These are phyloP conservation scores for Pythium coloratum DNA, from an alignment of 352 stramenopile genomes.

Conservation along the genomic window DNA sequence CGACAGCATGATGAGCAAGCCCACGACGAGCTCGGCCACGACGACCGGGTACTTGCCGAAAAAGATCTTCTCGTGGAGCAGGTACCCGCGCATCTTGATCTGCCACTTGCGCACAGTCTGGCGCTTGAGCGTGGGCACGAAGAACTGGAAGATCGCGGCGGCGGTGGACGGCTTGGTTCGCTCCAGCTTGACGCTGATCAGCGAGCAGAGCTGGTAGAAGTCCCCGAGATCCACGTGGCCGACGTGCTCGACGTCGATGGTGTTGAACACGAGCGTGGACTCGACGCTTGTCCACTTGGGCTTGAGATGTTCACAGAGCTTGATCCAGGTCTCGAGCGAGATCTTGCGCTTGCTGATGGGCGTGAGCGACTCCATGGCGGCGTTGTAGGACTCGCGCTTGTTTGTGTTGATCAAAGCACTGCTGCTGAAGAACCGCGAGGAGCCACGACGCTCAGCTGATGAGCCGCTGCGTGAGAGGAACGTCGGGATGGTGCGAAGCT, in stretches of 20 bases:
- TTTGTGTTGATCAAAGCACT: slow-evolving; percentile 34
- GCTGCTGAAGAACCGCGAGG: slow-evolving; percentile 56
- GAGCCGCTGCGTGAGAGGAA: slow-evolving; percentile 21
- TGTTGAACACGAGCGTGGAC: slow-evolving; percentile 78
- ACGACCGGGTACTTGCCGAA: slow-evolving; percentile 71
- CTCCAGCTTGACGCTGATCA: slow-evolving; percentile 73
- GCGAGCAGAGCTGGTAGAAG: slow-evolving; percentile 79
- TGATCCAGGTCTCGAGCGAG: slow-evolving; percentile 73
- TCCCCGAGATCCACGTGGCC: slow-evolving; percentile 61
- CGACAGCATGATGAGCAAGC: slow-evolving; percentile 71
- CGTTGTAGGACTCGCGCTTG: slow-evolving; percentile 37
- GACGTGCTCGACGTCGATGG: slow-evolving; percentile 64
- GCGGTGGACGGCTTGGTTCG: slow-evolving; percentile 39
- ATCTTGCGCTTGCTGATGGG: slow-evolving; percentile 54
- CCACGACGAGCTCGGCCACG: slow-evolving; percentile 70
- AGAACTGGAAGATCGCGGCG: slow-evolving; percentile 47
- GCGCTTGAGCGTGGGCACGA: slow-evolving; percentile 30
- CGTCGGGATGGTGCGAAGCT: slow-evolving; percentile 9
- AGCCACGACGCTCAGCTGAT: slow-evolving; percentile 46
- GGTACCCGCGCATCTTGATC: slow-evolving; percentile 45
- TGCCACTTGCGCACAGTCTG: slow-evolving; percentile 56
- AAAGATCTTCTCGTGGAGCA: slow-evolving; percentile 65
- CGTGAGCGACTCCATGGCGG: slow-evolving; percentile 36
- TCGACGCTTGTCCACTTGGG: slow-evolving; percentile 76
- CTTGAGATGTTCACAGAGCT: slow-evolving; percentile 69